Base-by-base conservation (phyloP, 805 yeast species). In the Starmerella potacharoeniae region DNA sequence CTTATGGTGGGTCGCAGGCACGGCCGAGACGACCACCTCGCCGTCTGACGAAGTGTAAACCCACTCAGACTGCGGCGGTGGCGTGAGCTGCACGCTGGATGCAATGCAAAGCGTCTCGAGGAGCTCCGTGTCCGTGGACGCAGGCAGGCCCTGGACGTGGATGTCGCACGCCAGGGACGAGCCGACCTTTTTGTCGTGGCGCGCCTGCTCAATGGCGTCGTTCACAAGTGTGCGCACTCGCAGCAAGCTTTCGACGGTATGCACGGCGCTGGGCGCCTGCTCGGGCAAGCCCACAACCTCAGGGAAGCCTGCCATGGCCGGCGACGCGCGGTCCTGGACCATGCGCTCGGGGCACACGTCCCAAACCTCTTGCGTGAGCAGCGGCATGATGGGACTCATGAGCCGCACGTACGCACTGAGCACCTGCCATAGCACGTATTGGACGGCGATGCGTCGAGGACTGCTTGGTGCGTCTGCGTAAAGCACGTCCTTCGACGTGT, bases 281-380 rank as follows among this genome's bases (percentile, higher is more conserved):
- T 57, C 62, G 13, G 46, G 34, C 22, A 42, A 5, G 5, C n/a
- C 9, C 7, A 49, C 35, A 2, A 14, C 1, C 13, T 16, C 29
- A 28, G 68, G 72, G 73, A 77, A 75, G 5, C 80, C 75, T 30
- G 64, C 57, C 67, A 71, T 70, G 61, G 78, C 78, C 1, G 84
- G 84, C 0, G 83, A 72, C 5, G 55, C 64, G 2, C 54, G 42
- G 0, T 64, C 62, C 3, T 52, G 44, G 1, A 68, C 69, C 40
- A 73, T 51, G 17, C 51, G 59, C 4, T 52, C 58, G 10, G 79
- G 82, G 4, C 78, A 63, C 55, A 75, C 74, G 40, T 79, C 78
- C 96, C 96, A 90, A 0, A 80, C 88, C 65, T 93, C 97, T 69
- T 93, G 97, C 0, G 91, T 76, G 55, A 90, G 71, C 3, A 87